Evolutionary conservation across 371 early-diverging fungal genomes (phyloP).

Genomic region (Mucor sp.): DNA sequence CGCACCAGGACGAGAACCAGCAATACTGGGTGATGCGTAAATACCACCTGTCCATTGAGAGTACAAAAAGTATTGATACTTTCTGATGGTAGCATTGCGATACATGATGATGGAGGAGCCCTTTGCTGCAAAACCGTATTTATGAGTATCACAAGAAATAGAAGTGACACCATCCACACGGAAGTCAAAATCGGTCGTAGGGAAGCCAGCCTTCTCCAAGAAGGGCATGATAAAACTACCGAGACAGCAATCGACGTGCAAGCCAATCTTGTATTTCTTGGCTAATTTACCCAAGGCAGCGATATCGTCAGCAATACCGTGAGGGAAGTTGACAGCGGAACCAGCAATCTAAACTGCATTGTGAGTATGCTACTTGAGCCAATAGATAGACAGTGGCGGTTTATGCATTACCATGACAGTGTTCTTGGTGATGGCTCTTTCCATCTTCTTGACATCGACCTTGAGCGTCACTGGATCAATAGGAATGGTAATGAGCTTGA

Average conservation of each 20-base stretch:
- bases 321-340: conserved; percentile 92
- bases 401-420: conserved; percentile 74
- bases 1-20: conserved; percentile 94
- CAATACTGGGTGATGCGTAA: conserved; percentile 92
- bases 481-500: conserved; percentile 84
- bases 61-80: conserved; percentile 88
- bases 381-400: too few species aligned
- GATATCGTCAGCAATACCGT: conserved; percentile 94
- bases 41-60: conserved; percentile 97
- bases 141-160: conserved; percentile 97
- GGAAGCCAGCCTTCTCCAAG: conserved; percentile 89
- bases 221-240: conserved; percentile 97
- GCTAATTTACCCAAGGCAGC: conserved; percentile 82
- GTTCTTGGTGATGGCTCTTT: conserved; percentile 82
- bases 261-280: conserved; percentile 75
- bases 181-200: conserved; percentile 85
- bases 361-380: not conserved
- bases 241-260: conserved; percentile 96
- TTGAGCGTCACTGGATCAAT: conserved; percentile 78
- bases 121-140: conserved; percentile 97
- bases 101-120: conserved; percentile 97
- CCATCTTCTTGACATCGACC: conserved; percentile 76
- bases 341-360: conserved; percentile 69
- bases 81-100: conserved; percentile 71
- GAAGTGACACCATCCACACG: conserved; percentile 93